A percentile compares a stretch with the other conserved stretches of the same genome.
phyloP scores from a whole-genome alignment of 2,329 filamentous ascomycete genomes.

The Fusarium sp. region DNA sequence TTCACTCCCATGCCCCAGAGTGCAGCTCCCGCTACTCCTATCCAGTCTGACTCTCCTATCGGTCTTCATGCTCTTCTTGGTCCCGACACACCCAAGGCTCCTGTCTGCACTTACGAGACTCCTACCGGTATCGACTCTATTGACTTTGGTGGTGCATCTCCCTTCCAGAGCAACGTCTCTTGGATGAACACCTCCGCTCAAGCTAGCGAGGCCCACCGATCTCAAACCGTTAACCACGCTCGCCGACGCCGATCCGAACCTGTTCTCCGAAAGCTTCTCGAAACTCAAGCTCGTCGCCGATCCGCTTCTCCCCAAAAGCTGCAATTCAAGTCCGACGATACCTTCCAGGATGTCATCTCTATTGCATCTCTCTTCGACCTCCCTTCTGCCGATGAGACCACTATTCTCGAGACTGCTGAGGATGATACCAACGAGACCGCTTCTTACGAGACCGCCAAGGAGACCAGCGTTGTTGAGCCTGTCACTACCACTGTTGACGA shows the following conservation, averaged over 20 bases:
- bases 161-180: conserved; percentile 44
- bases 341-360: conserved; percentile 30
- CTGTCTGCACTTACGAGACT: conserved; percentile 20
- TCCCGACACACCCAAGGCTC: conserved; percentile 30
- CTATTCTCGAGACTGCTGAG: neutral
- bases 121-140: conserved; percentile 33
- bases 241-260: conserved; percentile 52
- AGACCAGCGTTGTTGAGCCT: neutral
- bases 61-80: conserved; percentile 35
- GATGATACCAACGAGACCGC: neutral
- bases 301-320: conserved; percentile 48
- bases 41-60: conserved; percentile 30
- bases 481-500: neutral
- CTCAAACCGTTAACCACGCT: conserved; percentile 36
- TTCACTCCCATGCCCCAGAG: conserved; percentile 26
- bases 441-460: neutral
- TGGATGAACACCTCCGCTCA: conserved; percentile 44
- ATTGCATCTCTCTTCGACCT: conserved; percentile 14
- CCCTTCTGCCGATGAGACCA: neutral
- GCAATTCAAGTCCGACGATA: conserved; percentile 33
- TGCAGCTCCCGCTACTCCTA: conserved; percentile 4
- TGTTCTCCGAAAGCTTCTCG: conserved; percentile 44
- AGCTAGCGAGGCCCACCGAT: conserved; percentile 38
- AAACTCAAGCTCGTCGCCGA: conserved; percentile 42
- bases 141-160: conserved; percentile 46